Evolutionary conservation across 345 rosid genomes (phyloP).

Genomic region (Moricandia arvensis): DNA sequence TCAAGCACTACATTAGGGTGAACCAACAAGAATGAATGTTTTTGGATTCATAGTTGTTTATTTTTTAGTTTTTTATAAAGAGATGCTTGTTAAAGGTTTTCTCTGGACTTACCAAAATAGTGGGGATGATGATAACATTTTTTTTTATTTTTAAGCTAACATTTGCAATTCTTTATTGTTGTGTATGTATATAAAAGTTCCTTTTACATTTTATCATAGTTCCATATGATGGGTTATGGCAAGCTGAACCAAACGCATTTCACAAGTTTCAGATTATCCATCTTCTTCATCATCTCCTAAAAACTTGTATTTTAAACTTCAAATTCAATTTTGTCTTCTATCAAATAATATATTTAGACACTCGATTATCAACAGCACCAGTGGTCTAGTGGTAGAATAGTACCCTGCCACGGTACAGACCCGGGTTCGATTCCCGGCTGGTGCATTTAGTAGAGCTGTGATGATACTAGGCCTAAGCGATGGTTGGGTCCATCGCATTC

Average conservation of each 20-base stretch:
- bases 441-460: conserved; percentile 37
- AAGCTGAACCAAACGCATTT: no score
- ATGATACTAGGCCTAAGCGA: background rate
- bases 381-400: conserved; percentile 56
- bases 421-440: conserved; percentile 81
- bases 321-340: no score
- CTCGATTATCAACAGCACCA: conserved; percentile 17
- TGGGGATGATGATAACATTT: conserved; percentile 19
- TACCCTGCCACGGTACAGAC: conserved; percentile 74
- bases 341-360: no score
- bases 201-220: background rate
- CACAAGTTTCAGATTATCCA: no score
- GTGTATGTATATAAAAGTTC: conserved; percentile 6
- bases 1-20: conserved; percentile 23
- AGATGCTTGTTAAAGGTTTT: conserved; percentile 7
- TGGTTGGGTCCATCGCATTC: background rate
- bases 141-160: background rate
- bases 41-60: conserved; percentile 26
- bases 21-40: background rate
- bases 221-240: background rate
- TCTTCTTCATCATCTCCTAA: no score
- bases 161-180: conserved; percentile 33
- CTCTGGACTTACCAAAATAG: conserved; percentile 6
- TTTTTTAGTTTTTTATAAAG: background rate
- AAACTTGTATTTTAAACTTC: no score